Evolutionary conservation across 1,284 basidiomycete species (phyloP).

Genomic region (Sanguinoderma infundibulare): DNA sequence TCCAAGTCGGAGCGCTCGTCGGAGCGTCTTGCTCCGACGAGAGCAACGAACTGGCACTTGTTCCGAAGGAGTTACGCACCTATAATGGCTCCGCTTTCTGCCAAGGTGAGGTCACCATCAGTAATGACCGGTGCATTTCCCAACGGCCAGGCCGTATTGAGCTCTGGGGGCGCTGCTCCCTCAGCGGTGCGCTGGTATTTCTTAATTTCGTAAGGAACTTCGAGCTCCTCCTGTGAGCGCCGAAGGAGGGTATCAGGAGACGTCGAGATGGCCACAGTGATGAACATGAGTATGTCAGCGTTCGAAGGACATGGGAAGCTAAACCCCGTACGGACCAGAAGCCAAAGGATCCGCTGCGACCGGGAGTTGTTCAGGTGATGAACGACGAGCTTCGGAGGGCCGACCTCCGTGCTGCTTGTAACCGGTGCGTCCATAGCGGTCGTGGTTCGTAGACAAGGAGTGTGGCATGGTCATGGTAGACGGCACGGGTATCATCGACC

Average conservation of each 20-base stretch:
- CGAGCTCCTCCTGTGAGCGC: slow-evolving; percentile 51
- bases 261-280: not conserved
- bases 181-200: slow-evolving; percentile 46
- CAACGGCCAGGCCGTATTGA: slow-evolving; percentile 36
- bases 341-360: slow-evolving; percentile 57
- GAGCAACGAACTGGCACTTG: not conserved
- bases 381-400: slow-evolving; percentile 36
- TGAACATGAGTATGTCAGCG: slow-evolving; percentile 4
- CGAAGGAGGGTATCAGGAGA: slow-evolving; percentile 5
- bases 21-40: not conserved
- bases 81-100: slow-evolving; percentile 42
- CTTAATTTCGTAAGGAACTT: slow-evolving; percentile 52
- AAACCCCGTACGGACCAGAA: slow-evolving; percentile 50
- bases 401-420: not conserved
- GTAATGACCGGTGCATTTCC: slow-evolving; percentile 40
- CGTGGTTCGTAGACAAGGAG: slow-evolving; percentile 3
- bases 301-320: not conserved
- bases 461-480: not conserved
- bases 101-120: slow-evolving; percentile 38
- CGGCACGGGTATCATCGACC: too few relatives aligned
- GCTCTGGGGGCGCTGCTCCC: slow-evolving; percentile 42
- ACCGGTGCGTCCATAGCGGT: slow-evolving; percentile 18
- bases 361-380: slow-evolving; percentile 58
- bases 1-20: not conserved
- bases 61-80: slow-evolving; percentile 25